Percentiles rank a stretch among this genome's conserved stretches.
These are phyloP conservation scores for Nitzschia sp. DNA, from an alignment of 108 stramenopile species.

Conservation along the genomic window DNA sequence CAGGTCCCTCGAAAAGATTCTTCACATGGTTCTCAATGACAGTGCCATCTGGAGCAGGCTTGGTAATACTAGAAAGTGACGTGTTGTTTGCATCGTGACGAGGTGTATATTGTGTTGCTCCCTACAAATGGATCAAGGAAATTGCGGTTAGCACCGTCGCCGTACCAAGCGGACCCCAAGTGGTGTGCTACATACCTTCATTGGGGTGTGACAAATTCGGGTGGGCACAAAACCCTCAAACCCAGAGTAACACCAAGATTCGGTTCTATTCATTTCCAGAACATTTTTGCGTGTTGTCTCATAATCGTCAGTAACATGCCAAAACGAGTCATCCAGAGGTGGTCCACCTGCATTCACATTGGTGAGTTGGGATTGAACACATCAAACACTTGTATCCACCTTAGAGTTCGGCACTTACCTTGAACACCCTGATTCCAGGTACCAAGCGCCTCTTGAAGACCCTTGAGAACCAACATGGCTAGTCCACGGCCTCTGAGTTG, in stretches of 20 bases:
- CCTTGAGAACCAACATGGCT: constrained; percentile 54
- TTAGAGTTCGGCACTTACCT: constrained; percentile 4
- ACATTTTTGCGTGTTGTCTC: constrained; percentile 48
- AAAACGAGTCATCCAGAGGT: constrained; percentile 70
- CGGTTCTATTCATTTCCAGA: constrained; percentile 10
- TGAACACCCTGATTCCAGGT: constrained; percentile 29
- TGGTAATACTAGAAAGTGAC: constrained; percentile 43
- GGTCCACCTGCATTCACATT: constrained; percentile 37
- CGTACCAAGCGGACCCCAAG: neutral
- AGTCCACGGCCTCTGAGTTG: constrained; percentile 59
- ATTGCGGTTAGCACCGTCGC: neutral
- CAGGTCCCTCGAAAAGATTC: constrained; percentile 58
- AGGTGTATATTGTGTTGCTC: constrained; percentile 61
- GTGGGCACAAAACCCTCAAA: constrained; percentile 31
- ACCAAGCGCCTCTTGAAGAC: constrained; percentile 54
- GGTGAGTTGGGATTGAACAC: neutral
- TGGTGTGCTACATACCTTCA: constrained; percentile 9
- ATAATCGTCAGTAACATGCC: constrained; percentile 61
- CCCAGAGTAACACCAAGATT: constrained; percentile 37
- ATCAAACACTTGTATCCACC: neutral
- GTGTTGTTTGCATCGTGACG: constrained; percentile 51
- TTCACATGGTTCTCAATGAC: constrained; percentile 30
- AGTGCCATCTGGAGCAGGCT: constrained; percentile 38
- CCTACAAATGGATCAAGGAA: constrained; percentile 47
- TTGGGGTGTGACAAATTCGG: constrained; percentile 24